Evolutionary conservation across 2,329 filamentous ascomycete genomes (phyloP), one percentile per base, ranked within the genome.

Genomic region (Ophiostoma ips): DNA sequence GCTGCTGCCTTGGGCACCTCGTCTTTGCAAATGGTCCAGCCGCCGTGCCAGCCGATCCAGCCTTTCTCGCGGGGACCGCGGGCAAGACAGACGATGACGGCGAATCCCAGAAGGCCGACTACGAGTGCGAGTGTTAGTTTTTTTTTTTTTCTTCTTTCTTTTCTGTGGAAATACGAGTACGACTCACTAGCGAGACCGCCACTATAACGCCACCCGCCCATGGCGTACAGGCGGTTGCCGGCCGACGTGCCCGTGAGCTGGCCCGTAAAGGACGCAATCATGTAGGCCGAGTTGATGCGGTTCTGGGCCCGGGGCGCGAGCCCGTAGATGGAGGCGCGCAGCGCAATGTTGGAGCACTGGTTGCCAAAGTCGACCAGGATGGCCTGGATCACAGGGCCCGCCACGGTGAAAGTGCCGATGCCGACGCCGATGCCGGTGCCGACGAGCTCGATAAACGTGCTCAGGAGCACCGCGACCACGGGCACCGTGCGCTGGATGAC

Each of bases 221-320:
- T 58, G 0, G 72, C 71, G 51, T 74, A 76, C 2, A 76, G 59
- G 16, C 68, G 63, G 54, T 75, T 76, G 0, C 76, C 76, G 5
- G 76, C 75, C 1, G 75, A 70, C 0, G 79, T 82, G 0, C 85
- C 85, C 2, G 80, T 81, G 44, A 92, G 57, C 66, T 92, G 86
- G 0, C 86, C 86, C 28, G 75, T 78, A 58, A 90, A 90, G 0
- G 77, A 79, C 8, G 74, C 72, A 0, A 88, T 72, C 86, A 90
- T 92, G 59, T 87, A 92, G 1, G 81, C 83, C 0, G 85, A 88
- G 60, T 92, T 92, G 21, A 90, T 75, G 3, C 86, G 66, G 63
- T 88, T 92, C 5, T 83, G 67, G 0, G 81, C 80, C 53, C 77
- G 80, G 0, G 84, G 79, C 49, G 83, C 81, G 19, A 90, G 78